Conservation (phyloP, 352 stramenopile species). For the Aphanomyces stellatus region DNA sequence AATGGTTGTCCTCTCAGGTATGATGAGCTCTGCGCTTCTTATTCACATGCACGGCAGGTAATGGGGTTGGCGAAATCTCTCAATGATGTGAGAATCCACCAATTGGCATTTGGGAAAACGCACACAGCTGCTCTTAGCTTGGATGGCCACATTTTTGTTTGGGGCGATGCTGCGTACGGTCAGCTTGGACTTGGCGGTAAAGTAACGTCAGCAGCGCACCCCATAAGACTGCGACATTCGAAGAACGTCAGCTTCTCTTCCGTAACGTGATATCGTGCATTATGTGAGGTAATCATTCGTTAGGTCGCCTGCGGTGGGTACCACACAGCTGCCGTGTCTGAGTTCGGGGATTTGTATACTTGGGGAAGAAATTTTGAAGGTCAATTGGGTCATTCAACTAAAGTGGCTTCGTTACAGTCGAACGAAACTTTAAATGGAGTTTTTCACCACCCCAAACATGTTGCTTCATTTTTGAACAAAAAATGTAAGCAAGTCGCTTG, state of each 20-base stretch:
- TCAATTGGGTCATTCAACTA: conserved; percentile 60
- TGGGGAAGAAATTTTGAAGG: conserved; percentile 85
- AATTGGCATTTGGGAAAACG: conserved; percentile 42
- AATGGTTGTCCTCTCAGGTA: conserved; percentile 27
- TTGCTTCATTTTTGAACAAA: conserved; percentile 42
- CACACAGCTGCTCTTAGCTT: conserved; percentile 49
- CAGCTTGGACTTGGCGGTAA: conserved; percentile 36
- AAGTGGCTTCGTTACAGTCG: conserved; percentile 26
- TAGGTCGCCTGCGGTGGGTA: conserved; percentile 56
- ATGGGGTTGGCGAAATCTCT: conserved; percentile 15
- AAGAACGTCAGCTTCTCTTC: not conserved
- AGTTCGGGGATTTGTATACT: conserved; percentile 79
- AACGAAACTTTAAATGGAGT: conserved; percentile 41
- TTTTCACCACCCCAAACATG: conserved; percentile 69
- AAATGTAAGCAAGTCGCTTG: conserved; percentile 42
- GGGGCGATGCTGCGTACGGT: conserved; percentile 34
- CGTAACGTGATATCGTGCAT: not conserved
- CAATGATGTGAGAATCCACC: conserved; percentile 41
- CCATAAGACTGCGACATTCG: conserved; percentile 14
- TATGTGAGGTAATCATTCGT: conserved; percentile 27
- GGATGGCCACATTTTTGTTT: conserved; percentile 57
- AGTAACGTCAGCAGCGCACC: not conserved
- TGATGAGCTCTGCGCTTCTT: not conserved
- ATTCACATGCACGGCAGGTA: not conserved
- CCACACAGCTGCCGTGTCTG: conserved; percentile 66